Base-by-base conservation (phyloP, 139 green algal species). In the Picochlorum sp. region DNA sequence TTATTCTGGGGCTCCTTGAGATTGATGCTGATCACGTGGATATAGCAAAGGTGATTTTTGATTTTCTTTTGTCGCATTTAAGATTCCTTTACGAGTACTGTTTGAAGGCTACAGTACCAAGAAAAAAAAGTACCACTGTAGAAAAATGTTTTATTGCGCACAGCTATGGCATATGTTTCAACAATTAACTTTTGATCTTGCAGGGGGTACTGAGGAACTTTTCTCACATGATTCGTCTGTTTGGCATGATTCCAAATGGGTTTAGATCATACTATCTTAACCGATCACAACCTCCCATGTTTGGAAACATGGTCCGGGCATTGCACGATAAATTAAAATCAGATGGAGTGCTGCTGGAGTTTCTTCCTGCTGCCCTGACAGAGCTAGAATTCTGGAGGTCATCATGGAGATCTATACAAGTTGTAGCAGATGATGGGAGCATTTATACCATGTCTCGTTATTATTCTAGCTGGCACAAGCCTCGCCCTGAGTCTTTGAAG, bases 211-310 rank as follows among this genome's bases (percentile, higher is more conserved):
- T 89, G 3, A 7, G 33, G 13, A 96, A 94, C 64, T 67, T 98
- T 47, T 50, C 94, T 22, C 43, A 50, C 20, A 49, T 90, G 30
- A 67, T 87, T 29, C 58, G 82, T 20, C 16, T 3, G 2, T 74
- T 80, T 51, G 91, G 87, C n/a, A 78, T 83, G 55, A 76, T 97
- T 13, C 92, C 92, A 25, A 98, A 97, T 59, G 92, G 92, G 7
- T 40, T 75, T 5, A 56, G 76, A n/a, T 65, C 43, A 5, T 98
- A 98, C 75, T 98, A 97, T 76, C 57, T 90, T 14, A 96, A 97
- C 64, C 76, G 89, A 36, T 84, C 81, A 55, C 89, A 97, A 70
- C 89, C 88, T 3, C 89, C 89, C 0, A 69, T 96, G 45, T 70
- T 96, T 40, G 14, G 16, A 16, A 31, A 63, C 28, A 80, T 82